These are phyloP conservation scores for Malassezia dermatis DNA, from an alignment of 1,284 basidiomycete species.

Conservation along the genomic window DNA sequence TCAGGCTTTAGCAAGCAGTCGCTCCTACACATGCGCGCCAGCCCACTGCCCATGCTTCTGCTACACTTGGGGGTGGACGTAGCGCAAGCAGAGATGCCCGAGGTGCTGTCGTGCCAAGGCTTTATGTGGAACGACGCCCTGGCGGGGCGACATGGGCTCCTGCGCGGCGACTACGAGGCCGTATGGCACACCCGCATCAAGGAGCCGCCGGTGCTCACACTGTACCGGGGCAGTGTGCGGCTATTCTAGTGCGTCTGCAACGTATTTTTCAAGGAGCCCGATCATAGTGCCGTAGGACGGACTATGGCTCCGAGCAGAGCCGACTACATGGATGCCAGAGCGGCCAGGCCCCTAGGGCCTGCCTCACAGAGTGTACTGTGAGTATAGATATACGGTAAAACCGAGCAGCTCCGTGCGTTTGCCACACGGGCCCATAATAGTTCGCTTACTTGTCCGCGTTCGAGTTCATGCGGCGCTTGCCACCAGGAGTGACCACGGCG, in stretches of 20 bases:
- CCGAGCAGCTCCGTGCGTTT: not conserved
- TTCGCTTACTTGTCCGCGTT: constrained; percentile 49
- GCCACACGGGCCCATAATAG: not conserved
- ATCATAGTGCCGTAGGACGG: not conserved
- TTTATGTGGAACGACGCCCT: constrained; percentile 18
- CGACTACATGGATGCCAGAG: constrained; percentile 1
- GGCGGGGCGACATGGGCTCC: constrained; percentile 1
- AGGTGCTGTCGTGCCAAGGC: constrained; percentile 2
- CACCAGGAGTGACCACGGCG: constrained; percentile 75
- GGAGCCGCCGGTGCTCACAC: not conserved
- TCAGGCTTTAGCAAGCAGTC: constrained; percentile 33
- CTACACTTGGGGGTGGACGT: constrained; percentile 21
- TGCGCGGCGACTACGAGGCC: constrained; percentile 6
- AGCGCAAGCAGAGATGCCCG: not conserved
- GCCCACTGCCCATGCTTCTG: constrained; percentile 21
- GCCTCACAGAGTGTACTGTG: not conserved
- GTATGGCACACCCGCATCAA: not conserved
- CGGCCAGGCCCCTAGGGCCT: not conserved
- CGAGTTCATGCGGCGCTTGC: constrained; percentile 77
- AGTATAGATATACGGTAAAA: constrained; percentile 1
- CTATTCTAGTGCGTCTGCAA: constrained; percentile 2
- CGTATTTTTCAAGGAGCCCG: not conserved
- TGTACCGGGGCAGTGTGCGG: constrained; percentile 3
- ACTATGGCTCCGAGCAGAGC: constrained; percentile 2
- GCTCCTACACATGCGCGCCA: constrained; percentile 23